Base-by-base conservation (phyloP, 148 eudicot species). In the Hydrangea macrophylla region DNA sequence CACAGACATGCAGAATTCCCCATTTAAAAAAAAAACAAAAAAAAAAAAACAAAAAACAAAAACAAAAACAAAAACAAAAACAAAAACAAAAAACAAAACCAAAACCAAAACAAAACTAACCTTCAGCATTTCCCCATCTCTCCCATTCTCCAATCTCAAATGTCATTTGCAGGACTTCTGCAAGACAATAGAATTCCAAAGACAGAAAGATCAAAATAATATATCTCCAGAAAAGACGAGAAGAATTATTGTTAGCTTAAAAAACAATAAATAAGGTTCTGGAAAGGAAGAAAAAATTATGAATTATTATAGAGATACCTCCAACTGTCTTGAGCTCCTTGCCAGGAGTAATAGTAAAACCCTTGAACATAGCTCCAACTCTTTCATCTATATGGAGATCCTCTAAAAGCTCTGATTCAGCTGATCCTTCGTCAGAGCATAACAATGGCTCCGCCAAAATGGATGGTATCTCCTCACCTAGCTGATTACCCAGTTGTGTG, bases 311-410 rank as follows among this genome's bases (percentile, higher is more conserved):
- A 48, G 42, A 24, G 68, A 71, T 86, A 93, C 98, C 97, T 23
- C 83, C 87, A 65, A 93, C 73, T 22, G 77, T 77, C 78, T 90
- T 97, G 31, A 86, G 76, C 74, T 93, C 98, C 76, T 71, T 92
- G 62, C 98, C 98, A 22, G 92, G 89, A 71, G 81, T 60, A 53
- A 90, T 74, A 37, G 76, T 72, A 65, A 74, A 42, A 33, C 92
- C 98, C 45, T 84, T 87, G 59, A 86, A 76, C 37, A 93, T 76
- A 32, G 85, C 84, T 64, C 78, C 92, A 71, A 93, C 89, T 76
- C 98, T 81, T 61, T 82, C 86, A 78, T 90, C 98, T 55, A 93
- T 90, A 64, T 62, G 80, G 42, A 76, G 72, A 78, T 93, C 83
- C 33, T 76, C 85, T 30, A 10, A 10, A 54, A 58, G 7, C 30